Conservation (phyloP, 192 early-diverging fungal species). For the Jimgerdemannia lactiflua region DNA sequence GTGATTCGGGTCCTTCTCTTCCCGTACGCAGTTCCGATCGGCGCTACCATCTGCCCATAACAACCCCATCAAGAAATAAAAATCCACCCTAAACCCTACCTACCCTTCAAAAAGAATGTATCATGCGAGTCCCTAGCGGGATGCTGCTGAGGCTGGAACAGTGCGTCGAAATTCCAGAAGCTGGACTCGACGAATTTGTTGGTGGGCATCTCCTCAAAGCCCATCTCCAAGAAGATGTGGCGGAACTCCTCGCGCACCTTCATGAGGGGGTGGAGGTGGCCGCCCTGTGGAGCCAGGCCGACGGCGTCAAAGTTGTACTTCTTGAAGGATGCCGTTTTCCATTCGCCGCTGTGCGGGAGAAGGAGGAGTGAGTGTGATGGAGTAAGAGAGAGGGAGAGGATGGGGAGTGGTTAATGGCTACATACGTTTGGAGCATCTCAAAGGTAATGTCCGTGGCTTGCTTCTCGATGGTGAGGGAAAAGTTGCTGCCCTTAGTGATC, state of each 20-base stretch:
- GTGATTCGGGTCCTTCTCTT: too few relatives aligned
- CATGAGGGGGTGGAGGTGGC: constrained; percentile 96
- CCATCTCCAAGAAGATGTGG: constrained; percentile 98
- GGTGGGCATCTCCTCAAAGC: constrained; percentile 99
- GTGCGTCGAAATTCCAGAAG: constrained; percentile 99
- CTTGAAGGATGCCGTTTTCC: constrained; percentile 96
- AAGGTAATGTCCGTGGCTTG: constrained; percentile 93
- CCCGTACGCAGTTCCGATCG: too few relatives aligned
- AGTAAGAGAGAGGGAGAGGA: not conserved
- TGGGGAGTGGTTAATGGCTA: too few relatives aligned
- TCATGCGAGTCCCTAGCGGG: constrained; percentile 86
- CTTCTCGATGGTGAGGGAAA: constrained; percentile 82
- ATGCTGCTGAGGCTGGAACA: constrained; percentile 99
- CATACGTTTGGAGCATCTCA: constrained; percentile 82
- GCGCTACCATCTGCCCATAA: too few relatives aligned
- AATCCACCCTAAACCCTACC: not conserved
- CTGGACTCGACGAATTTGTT: constrained; percentile 95
- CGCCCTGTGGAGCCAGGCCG: constrained; percentile 77
- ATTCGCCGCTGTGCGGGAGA: constrained; percentile 66
- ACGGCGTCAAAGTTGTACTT: constrained; percentile 97
- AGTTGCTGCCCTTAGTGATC: constrained; percentile 84
- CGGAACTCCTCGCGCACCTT: constrained; percentile 99
- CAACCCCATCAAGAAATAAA: too few relatives aligned
- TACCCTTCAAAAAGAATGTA: constrained; percentile 74
- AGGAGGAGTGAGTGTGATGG: not conserved